A percentile compares a stretch with the other conserved stretches of the same genome.
phyloP scores from a whole-genome alignment of 495 filamentous ascomycete genomes.

The Penicillium psychrofluorescens region DNA sequence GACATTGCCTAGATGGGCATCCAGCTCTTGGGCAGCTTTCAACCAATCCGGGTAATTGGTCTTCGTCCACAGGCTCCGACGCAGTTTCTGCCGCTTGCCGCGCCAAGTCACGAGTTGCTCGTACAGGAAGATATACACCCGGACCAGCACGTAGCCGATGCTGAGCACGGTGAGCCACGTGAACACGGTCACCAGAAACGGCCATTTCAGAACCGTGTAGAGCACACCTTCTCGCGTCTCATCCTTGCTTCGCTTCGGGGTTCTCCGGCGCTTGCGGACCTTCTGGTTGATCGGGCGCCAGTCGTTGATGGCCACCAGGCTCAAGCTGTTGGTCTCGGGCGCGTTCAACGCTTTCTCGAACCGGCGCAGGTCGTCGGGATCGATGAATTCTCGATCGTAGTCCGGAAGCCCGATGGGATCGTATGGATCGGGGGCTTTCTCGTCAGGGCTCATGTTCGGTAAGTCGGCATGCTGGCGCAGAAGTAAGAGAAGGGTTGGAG shows the following conservation, averaged over 20 bases:
- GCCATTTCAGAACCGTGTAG: conserved; percentile 86
- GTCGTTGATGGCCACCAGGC: conserved; percentile 69
- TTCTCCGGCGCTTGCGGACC: conserved; percentile 45
- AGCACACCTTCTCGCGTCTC: conserved; percentile 91
- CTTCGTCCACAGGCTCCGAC: conserved; percentile 61
- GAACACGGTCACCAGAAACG: conserved; percentile 68
- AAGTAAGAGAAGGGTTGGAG: too few species aligned
- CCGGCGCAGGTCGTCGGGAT: conserved; percentile 40
- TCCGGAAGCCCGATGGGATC: conserved; percentile 51
- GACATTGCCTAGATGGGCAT: conserved; percentile 74
- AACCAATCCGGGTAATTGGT: conserved; percentile 79
- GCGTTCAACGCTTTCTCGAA: conserved; percentile 46
- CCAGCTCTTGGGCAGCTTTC: conserved; percentile 65
- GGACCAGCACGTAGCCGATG: conserved; percentile 69
- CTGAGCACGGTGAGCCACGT: conserved; percentile 68
- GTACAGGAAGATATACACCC: conserved; percentile 82
- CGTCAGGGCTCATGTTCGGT: conserved; percentile 27
- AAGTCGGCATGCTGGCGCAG: conserved; percentile 15
- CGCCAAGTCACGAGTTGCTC: conserved; percentile 57
- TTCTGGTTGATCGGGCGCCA: conserved; percentile 73
- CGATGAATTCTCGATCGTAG: conserved; percentile 57
- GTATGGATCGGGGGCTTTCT: conserved; percentile 25
- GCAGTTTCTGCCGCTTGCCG: conserved; percentile 62
- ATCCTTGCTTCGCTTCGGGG: conserved; percentile 58
- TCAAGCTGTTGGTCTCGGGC: conserved; percentile 29